Percentiles rank a stretch among this genome's conserved stretches.
Conservation (phyloP, 768 basidiomycete species). For the Dentipellis sp. region DNA sequence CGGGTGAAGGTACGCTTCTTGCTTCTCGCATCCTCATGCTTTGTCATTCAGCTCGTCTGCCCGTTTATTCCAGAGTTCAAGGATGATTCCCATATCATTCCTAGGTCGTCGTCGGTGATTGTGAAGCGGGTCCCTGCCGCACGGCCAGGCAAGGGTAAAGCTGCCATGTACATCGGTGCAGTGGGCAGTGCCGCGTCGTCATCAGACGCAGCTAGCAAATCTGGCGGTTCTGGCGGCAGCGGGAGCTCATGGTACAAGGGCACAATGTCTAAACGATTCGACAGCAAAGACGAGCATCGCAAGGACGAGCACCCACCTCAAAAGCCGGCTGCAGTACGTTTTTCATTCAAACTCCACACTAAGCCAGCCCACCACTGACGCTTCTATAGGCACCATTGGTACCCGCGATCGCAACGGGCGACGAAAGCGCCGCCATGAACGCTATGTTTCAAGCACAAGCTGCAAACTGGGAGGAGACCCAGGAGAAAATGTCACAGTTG, state of each 20-base stretch:
- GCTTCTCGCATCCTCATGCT: background rate
- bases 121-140: constrained; percentile 83
- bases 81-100: constrained; percentile 87
- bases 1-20: constrained; percentile 68
- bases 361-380: background rate
- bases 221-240: constrained; percentile 13
- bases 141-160: constrained; percentile 77
- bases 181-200: constrained; percentile 34
- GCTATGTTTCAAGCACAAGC: constrained; percentile 96
- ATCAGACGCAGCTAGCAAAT: constrained; percentile 23
- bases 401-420: constrained; percentile 39
- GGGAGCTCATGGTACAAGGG: constrained; percentile 53
- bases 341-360: background rate
- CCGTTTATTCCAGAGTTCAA: constrained; percentile 56
- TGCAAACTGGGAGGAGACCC: constrained; percentile 96
- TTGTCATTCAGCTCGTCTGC: background rate
- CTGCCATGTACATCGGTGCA: constrained; percentile 62
- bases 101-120: constrained; percentile 89
- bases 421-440: constrained; percentile 94
- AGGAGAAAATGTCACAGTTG: constrained; percentile 99
- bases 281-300: constrained; percentile 30
- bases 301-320: background rate
- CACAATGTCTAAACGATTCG: constrained; percentile 81
- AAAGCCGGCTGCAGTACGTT: background rate
- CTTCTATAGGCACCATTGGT: constrained; percentile 24